A percentile compares a stretch with the other conserved stretches of the same genome.
These are phyloP conservation scores for Penicillium occitanis DNA, from an alignment of 2,329 filamentous ascomycete species.

Conservation along the genomic window DNA sequence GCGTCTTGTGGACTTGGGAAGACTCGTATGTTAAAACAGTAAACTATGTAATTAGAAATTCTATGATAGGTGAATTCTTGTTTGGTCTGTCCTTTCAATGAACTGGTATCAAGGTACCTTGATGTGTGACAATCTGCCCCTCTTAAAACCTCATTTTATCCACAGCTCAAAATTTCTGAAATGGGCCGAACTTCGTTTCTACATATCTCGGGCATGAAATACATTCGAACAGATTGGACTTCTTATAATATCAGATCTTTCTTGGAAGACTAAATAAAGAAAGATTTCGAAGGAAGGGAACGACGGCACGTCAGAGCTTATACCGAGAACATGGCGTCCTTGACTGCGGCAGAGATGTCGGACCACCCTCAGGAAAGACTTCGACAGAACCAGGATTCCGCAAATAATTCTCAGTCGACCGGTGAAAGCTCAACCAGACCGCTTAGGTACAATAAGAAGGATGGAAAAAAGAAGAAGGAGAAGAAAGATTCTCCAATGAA, in stretches of 20 bases:
- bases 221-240: not conserved
- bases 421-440: not conserved
- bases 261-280: too few species aligned
- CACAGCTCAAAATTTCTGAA: not conserved
- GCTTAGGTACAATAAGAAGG: not conserved
- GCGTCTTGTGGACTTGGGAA: not conserved
- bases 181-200: not conserved
- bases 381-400: not conserved
- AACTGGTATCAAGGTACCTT: not conserved
- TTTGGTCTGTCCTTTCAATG: not conserved
- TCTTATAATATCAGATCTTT: too few species aligned
- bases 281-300: too few species aligned
- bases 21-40: too few species aligned
- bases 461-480: not conserved
- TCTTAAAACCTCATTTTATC: not conserved
- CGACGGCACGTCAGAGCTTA: too few species aligned
- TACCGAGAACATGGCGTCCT: not conserved
- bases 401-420: not conserved
- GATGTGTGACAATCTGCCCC: not conserved
- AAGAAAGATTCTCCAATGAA: constrained; percentile 25
- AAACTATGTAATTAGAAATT: not conserved
- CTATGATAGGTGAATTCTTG: not conserved
- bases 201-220: not conserved
- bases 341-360: not conserved
- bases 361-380: not conserved